Conservation (phyloP, 75 land plant species). For the Pseudotsuga menziesii region DNA sequence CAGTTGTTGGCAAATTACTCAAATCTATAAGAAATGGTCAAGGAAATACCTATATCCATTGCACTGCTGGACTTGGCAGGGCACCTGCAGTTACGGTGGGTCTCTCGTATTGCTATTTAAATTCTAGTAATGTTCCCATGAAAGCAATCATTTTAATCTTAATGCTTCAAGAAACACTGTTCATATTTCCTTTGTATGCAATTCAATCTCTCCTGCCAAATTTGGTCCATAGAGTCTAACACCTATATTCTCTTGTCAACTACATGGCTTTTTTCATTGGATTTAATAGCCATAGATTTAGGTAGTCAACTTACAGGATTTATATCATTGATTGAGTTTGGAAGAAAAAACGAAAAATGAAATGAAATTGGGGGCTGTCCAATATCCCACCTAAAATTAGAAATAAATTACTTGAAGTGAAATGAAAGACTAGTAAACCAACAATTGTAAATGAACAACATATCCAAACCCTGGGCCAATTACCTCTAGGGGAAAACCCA, state of each 20-base stretch:
- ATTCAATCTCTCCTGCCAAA: neutral
- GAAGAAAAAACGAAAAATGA: neutral
- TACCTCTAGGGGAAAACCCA: no score
- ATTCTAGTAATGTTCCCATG: neutral
- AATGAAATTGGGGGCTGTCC: neutral
- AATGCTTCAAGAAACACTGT: neutral
- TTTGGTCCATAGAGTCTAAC: neutral
- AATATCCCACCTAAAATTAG: no score
- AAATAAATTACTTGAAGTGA: no score
- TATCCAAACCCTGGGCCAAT: no score
- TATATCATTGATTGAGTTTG: neutral
- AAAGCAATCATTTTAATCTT: neutral
- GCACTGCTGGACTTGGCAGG: constrained; percentile 99
- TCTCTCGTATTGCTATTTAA: neutral
- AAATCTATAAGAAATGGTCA: constrained; percentile 63
- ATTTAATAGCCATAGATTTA: neutral
- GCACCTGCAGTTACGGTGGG: constrained; percentile 96
- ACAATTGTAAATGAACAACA: no score
- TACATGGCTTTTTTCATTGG: neutral
- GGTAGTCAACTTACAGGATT: neutral
- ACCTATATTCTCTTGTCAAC: neutral
- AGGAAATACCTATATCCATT: constrained; percentile 88
- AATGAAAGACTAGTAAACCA: no score
- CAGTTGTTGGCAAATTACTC: constrained; percentile 67
- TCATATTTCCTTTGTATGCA: neutral